These are phyloP conservation scores for Colletotrichum plurivorum DNA, from an alignment of 2,329 filamentous ascomycete species.

Conservation along the genomic window DNA sequence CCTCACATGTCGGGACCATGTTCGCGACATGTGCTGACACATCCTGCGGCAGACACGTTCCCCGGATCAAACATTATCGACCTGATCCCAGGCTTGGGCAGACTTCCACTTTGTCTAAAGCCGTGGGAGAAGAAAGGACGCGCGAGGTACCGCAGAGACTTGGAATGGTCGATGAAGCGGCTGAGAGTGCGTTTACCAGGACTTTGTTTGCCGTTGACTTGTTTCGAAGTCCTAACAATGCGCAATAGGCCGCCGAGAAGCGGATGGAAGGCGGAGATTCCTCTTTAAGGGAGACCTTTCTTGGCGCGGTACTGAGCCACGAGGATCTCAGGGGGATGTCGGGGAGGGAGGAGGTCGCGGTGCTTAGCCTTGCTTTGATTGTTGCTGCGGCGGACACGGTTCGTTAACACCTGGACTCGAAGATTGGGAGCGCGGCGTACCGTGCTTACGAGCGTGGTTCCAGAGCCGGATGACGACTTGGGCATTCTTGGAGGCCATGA, in stretches of 20 bases:
- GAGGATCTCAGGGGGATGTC: neutral
- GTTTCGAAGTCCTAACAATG: neutral
- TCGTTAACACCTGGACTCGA: neutral
- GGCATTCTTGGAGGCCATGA: conserved; percentile 17
- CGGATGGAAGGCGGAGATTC: neutral
- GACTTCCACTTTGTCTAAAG: neutral
- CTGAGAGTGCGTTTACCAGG: neutral
- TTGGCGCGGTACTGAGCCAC: neutral
- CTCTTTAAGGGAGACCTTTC: neutral
- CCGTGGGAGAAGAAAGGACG: conserved; percentile 11
- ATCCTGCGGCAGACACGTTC: conserved; percentile 2
- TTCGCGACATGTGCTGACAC: no score
- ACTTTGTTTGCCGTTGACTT: neutral
- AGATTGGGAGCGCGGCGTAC: no score
- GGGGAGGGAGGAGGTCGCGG: conserved; percentile 11
- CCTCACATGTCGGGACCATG: neutral
- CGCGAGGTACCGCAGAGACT: neutral
- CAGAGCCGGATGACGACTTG: conserved; percentile 25
- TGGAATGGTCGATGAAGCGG: conserved; percentile 15
- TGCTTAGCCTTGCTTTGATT: conserved; percentile 15
- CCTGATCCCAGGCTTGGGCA: conserved; percentile 2
- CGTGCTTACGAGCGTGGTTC: fast-evolving
- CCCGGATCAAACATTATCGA: conserved; percentile 21
- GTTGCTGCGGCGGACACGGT: conserved; percentile 17
- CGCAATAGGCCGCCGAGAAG: neutral